Percentiles rank a stretch among this genome's conserved stretches.
Conservation (phyloP, 495 filamentous ascomycete genomes). For the Penicillium dipodomyicola region DNA sequence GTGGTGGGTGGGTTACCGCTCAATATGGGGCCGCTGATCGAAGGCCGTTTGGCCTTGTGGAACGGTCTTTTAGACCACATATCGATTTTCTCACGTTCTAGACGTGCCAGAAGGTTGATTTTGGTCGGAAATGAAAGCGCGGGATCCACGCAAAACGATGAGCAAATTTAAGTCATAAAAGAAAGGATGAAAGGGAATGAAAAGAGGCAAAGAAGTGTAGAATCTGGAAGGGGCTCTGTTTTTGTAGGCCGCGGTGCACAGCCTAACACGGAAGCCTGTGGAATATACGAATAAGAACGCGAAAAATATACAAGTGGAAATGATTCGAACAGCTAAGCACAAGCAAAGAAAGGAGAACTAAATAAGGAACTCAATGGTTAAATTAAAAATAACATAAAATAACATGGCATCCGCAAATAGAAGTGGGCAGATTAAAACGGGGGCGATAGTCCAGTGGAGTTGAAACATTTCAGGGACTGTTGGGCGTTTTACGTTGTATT, state of each 20-base stretch:
- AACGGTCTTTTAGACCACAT: constrained; percentile 49
- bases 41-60: constrained; percentile 41
- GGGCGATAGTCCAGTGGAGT: constrained; percentile 23
- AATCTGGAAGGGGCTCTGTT: not conserved
- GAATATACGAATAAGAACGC: not conserved
- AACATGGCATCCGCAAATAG: constrained; percentile 15
- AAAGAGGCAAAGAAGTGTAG: constrained; percentile 3
- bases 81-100: constrained; percentile 15
- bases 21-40: constrained; percentile 46
- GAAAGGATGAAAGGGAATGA: not conserved
- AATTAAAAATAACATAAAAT: constrained; percentile 6
- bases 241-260: not conserved
- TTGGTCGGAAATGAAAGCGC: constrained; percentile 3
- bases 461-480: constrained; percentile 14
- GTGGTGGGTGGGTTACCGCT: constrained; percentile 40
- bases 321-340: not conserved
- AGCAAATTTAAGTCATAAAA: not conserved
- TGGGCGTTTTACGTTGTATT: constrained; percentile 9
- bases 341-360: not conserved
- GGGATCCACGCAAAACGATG: not conserved
- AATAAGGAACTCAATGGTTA: not conserved
- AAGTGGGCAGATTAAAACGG: constrained; percentile 22
- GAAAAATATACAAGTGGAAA: not conserved
- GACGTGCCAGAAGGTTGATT: constrained; percentile 1
- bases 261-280: constrained; percentile 2